Percentiles rank a stretch among this genome's conserved stretches.
phyloP scores from a whole-genome alignment of 345 rosid species.

The Bretschneidera sinensis region DNA sequence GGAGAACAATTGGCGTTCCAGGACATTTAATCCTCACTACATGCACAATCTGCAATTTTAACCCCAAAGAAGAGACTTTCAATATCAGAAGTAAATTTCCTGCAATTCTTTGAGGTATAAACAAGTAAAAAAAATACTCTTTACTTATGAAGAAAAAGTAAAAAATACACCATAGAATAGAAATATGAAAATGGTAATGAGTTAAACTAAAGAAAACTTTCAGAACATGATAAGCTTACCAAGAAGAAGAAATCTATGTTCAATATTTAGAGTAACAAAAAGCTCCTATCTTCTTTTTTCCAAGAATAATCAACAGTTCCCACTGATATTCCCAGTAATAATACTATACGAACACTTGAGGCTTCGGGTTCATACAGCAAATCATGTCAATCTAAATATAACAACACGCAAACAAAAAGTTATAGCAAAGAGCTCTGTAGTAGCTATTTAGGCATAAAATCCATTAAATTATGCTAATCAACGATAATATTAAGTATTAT shows the following conservation, averaged over 20 bases:
- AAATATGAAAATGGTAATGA: background rate
- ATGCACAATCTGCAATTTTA: conserved; percentile 50
- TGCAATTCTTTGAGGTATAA: background rate
- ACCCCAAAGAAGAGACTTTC: background rate
- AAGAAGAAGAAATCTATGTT: background rate
- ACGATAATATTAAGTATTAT: background rate
- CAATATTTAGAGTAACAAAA: too few species aligned
- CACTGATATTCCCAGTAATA: background rate
- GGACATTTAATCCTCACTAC: conserved; percentile 67
- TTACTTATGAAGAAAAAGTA: too few species aligned
- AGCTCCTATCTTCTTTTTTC: too few species aligned
- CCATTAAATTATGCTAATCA: too few species aligned
- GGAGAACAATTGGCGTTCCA: conserved; percentile 75
- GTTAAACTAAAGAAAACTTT: background rate
- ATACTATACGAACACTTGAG: background rate
- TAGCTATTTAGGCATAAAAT: background rate
- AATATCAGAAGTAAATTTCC: background rate
- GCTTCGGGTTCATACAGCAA: background rate
- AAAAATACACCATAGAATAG: too few species aligned
- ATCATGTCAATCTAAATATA: too few species aligned
- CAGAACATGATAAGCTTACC: background rate
- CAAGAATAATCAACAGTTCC: too few species aligned
- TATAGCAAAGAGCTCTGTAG: background rate
- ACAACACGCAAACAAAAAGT: too few species aligned
- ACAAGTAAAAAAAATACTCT: background rate